Evolutionary conservation across 1,139 yeast genomes (phyloP), one percentile per base, ranked within the genome.

Genomic region (Saccharomycopsis phalli): DNA sequence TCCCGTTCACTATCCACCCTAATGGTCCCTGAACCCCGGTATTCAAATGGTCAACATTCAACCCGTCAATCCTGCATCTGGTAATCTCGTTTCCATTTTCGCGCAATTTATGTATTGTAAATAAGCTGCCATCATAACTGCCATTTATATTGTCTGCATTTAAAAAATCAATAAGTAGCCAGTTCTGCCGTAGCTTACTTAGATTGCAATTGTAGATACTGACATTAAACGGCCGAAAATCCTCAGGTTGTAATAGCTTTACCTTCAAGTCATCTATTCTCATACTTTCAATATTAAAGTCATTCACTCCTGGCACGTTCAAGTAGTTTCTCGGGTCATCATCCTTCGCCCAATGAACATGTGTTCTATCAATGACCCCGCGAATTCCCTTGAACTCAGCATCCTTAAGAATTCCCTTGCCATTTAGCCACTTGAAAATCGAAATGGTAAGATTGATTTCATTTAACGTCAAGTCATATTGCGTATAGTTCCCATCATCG

Each of bases 401-500:
- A 34, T 84, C 87, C 48, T 86, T 81, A 18, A 91, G 62, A 28
- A 91, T 80, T 0, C 98, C 98, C 38, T 74, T 71, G 0, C 97
- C 97, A 51, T 82, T 81, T 47, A 93, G 66, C 94, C 96, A 91
- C 53, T 86, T 83, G 42, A 74, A 68, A 49, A 91, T 74, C 6
- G 94, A 82, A 17, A 91, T 63, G 0, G 94, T 78, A 1, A 91
- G 74, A 41, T 81, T 80, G 5, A 88, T 81, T 47, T 82, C 84
- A 48, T 88, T 95, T 19, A 91, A 81, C 0, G 94, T 84, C 29
- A 91, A 59, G 58, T 91, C 98, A 57, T 81, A 91, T 55, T 91
- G 98, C 0, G 98, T 88, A 57, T 88, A 91, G 57, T 91, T 91
- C 1, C 96, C 96, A 55, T 86, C 94, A 51, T 88, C 95, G 10